These are phyloP conservation scores for Pterocarpus macrocarpus DNA, from an alignment of 306 rosid genomes.

Conservation along the genomic window DNA sequence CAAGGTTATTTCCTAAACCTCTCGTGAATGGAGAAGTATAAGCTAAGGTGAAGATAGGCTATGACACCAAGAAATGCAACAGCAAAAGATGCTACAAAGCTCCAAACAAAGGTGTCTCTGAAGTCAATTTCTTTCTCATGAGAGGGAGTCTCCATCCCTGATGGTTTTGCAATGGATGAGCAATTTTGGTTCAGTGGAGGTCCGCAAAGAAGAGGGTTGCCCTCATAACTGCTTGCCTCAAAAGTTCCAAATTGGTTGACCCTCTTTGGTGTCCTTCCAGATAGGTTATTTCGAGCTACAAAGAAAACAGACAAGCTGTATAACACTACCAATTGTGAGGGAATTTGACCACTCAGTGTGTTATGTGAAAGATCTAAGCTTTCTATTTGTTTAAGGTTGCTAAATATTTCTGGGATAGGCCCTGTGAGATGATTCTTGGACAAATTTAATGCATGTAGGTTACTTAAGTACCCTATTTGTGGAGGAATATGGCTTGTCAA, in stretches of 20 bases:
- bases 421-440: conserved; percentile 33
- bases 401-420: conserved; percentile 16
- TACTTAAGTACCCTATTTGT: conserved; percentile 15
- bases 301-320: background rate
- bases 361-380: conserved; percentile 38
- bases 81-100: conserved; percentile 4
- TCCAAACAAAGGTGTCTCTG: background rate
- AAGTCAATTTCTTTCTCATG: background rate
- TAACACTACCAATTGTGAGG: background rate
- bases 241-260: conserved; percentile 12
- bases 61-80: background rate
- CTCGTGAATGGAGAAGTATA: background rate
- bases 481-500: conserved; percentile 34
- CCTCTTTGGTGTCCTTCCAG: background rate
- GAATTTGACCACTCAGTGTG: conserved; percentile 11
- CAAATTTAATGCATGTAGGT: conserved; percentile 29
- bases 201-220: conserved; percentile 11
- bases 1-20: too few relatives aligned
- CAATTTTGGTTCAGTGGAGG: background rate
- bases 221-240: conserved; percentile 18
- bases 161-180: background rate
- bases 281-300: conserved; percentile 34
- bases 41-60: conserved; percentile 2
- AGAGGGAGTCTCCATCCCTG: too few relatives aligned
- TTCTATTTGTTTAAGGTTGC: background rate